Evolutionary conservation across 23 red algal species (phyloP).

Genomic region (Cyanidium caldarium): DNA sequence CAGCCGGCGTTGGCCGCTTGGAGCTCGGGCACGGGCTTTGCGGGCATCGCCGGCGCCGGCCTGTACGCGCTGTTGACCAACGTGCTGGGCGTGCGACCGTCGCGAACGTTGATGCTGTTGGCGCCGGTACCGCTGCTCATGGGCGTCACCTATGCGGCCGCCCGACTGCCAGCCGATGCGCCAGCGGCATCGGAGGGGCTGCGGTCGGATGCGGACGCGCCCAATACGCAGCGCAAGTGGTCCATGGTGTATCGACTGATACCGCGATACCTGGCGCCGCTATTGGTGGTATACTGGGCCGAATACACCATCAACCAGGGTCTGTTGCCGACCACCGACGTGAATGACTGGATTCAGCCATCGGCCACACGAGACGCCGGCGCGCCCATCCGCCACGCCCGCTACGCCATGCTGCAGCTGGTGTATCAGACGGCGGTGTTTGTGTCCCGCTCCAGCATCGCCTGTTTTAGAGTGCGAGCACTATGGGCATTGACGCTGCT

Average conservation of each 20-base stretch:
- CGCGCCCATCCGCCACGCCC: background rate
- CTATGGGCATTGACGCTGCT: slow-evolving; percentile 15
- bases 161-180: too few species aligned
- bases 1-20: background rate
- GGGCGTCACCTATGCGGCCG: slow-evolving; percentile 1
- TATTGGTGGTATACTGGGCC: slow-evolving; percentile 14
- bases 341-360: too few species aligned
- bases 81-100: background rate
- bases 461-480: background rate
- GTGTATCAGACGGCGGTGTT: slow-evolving; percentile 19
- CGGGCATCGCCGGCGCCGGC: slow-evolving; percentile 9
- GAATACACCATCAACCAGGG: slow-evolving; percentile 29
- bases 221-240: background rate
- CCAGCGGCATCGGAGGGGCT: too few species aligned
- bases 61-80: slow-evolving; percentile 6
- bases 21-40: slow-evolving; percentile 14
- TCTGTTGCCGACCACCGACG: slow-evolving; percentile 9
- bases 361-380: too few species aligned
- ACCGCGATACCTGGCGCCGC: slow-evolving; percentile 2
- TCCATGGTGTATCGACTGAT: background rate
- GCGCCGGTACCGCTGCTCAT: slow-evolving; percentile 6
- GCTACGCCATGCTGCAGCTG: slow-evolving; percentile 5
- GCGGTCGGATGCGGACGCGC: too few species aligned
- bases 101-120: background rate
- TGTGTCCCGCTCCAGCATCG: slow-evolving; percentile 4